Conservation (phyloP, 257 asterid genomes). For the Solanum sejunctum region DNA sequence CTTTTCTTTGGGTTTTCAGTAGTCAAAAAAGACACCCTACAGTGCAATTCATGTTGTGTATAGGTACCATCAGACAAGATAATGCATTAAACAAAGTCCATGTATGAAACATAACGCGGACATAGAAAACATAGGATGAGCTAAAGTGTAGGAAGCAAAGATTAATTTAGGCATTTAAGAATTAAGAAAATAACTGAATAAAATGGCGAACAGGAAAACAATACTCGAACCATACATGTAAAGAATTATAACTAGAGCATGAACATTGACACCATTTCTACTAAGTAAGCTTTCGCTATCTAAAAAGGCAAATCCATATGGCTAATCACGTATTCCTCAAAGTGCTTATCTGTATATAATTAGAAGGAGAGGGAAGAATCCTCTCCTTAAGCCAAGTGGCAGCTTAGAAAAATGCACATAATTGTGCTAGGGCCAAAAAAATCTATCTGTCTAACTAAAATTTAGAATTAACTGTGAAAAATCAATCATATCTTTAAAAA, state of each 20-base stretch:
- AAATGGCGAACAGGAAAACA: background rate
- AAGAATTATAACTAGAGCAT: background rate
- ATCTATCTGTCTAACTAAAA: background rate
- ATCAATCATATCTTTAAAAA: background rate
- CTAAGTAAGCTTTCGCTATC: background rate
- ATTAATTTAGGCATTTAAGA: background rate
- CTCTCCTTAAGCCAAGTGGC: background rate
- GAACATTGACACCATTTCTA: background rate
- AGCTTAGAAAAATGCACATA: background rate
- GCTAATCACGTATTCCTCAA: background rate
- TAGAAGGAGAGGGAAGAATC: background rate
- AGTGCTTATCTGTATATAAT: background rate
- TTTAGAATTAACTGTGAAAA: background rate
- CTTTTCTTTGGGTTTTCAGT: background rate
- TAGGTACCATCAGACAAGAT: background rate
- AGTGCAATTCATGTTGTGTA: background rate
- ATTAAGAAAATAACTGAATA: background rate
- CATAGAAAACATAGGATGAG: background rate
- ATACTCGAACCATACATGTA: background rate
- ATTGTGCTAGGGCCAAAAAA: background rate
- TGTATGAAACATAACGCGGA: background rate
- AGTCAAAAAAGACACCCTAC: background rate
- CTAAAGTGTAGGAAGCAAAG: background rate
- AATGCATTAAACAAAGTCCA: background rate
- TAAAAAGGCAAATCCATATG: background rate